Evolutionary conservation across 2,329 filamentous ascomycete genomes (phyloP), one percentile per base, ranked within the genome.

Genomic region (Colletotrichum orchidophilum): DNA sequence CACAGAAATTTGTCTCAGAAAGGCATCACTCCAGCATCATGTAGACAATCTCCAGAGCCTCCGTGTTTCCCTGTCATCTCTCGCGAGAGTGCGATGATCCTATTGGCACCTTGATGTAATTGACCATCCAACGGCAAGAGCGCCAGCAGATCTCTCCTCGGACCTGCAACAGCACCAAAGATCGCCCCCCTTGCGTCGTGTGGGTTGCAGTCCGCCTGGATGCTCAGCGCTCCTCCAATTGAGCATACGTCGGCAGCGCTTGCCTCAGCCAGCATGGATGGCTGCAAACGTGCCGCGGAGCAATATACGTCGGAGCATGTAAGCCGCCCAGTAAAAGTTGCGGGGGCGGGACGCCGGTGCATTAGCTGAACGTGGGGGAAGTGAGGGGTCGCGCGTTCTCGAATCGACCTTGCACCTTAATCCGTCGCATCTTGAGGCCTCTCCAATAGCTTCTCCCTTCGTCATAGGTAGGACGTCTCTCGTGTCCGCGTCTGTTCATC

Each of bases 331-430:
- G 52, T 69, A 63, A 24, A 24, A 49, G 59, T 49, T 63, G 69
- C 64, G 64, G 58, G 57, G 64, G 42, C 64, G 58, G 69, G 58
- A 63, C 29, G 27, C 50, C 46, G 35, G 64, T 74, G 76, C 78
- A 77, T 78, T 78, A 77, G 75, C 65, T 63, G 73, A 78, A 78
- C 78, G 78, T 80, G 77, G 78, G 78, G 78, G 78, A 77, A 73
- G 57, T 75, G 73, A 75, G 75, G 75, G 75, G 75, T 76, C 35
- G 21, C 33, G 18, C 42, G 57, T 33, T 53, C 42, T 71, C 46
- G 31, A 49, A 42, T 70, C 50, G 39, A 39, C 63, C 52, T 71
- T n/a, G 39, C 64, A 71, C 64, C 29, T 68, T 60, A 66, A 54
- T 60, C 57, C 46, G 65, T 73, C 62, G 58, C 63, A 73, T 72